Conservation (phyloP, 1,284 basidiomycete species). For the Phellopilus nigrolimitatus region DNA sequence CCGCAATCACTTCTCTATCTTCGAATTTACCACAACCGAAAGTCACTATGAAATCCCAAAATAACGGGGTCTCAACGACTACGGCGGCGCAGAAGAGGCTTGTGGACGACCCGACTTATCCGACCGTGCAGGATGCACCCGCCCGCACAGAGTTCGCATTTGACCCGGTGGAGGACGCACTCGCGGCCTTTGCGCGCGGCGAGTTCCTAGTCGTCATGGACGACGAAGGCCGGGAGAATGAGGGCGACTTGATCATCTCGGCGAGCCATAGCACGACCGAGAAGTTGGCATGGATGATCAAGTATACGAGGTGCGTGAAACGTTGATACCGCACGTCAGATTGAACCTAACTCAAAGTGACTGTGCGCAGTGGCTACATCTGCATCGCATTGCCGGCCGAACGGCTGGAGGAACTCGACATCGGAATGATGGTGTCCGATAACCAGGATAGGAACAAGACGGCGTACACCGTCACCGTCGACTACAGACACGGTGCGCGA, state of each 20-base stretch:
- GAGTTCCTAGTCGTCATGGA: constrained; percentile 96
- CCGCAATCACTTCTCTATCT: background rate
- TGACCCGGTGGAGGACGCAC: constrained; percentile 75
- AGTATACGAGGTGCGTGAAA: constrained; percentile 86
- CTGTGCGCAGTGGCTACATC: constrained; percentile 79
- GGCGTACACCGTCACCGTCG: constrained; percentile 96
- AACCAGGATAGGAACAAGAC: constrained; percentile 92
- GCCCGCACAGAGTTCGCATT: constrained; percentile 31
- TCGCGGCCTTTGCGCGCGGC: constrained; percentile 75
- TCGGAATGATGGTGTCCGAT: constrained; percentile 91
- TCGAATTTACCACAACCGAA: background rate
- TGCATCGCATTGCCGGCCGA: constrained; percentile 82
- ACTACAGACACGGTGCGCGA: constrained; percentile 76
- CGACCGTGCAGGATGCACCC: background rate
- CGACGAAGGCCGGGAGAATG: constrained; percentile 90
- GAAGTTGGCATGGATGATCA: constrained; percentile 99
- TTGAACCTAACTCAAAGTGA: background rate
- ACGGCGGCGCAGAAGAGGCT: too few species aligned
- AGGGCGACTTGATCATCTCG: constrained; percentile 89
- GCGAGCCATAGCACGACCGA: constrained; percentile 81
- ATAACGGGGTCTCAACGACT: background rate
- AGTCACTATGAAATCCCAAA: background rate
- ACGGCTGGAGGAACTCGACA: constrained; percentile 75
- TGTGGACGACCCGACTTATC: constrained; percentile 18
- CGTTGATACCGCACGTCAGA: too few species aligned